These are phyloP conservation scores for Glycyrrhiza uralensis DNA, from an alignment of 306 rosid species.

Conservation along the genomic window DNA sequence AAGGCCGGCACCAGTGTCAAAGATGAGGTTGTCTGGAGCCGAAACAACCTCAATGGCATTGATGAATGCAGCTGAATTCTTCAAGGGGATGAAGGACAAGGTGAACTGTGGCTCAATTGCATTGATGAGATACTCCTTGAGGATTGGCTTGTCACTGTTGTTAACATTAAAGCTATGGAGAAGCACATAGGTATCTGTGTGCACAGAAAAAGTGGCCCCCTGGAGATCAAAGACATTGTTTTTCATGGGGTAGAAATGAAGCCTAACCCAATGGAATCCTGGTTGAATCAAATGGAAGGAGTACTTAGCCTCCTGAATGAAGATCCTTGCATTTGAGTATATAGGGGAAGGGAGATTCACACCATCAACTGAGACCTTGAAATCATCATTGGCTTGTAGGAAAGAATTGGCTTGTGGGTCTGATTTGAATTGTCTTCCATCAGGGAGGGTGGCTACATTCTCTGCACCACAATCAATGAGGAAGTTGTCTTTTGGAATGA, in stretches of 20 bases:
- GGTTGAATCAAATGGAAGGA: constrained; percentile 51
- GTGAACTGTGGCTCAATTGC: constrained; percentile 31
- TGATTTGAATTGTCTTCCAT: constrained; percentile 72
- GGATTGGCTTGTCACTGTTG: constrained; percentile 34
- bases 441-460: constrained; percentile 37
- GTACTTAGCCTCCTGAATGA: constrained; percentile 55
- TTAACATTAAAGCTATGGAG: constrained; percentile 59
- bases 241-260: constrained; percentile 51
- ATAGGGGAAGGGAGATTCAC: constrained; percentile 39
- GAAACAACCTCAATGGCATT: constrained; percentile 56
- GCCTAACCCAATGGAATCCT: constrained; percentile 64
- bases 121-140: constrained; percentile 55
- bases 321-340: constrained; percentile 56
- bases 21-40: constrained; percentile 38
- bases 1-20: constrained; percentile 24
- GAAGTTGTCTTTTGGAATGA: constrained; percentile 61
- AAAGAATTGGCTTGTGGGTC: constrained; percentile 52
- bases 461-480: constrained; percentile 81
- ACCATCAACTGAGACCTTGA: constrained; percentile 27
- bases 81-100: constrained; percentile 38
- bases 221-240: constrained; percentile 42
- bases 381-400: constrained; percentile 56
- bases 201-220: constrained; percentile 53
- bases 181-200: constrained; percentile 40
- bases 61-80: constrained; percentile 56